Evolutionary conservation across 768 basidiomycete species (phyloP), one percentile per base, ranked within the genome.

Genomic region (Gyrodon lividus): DNA sequence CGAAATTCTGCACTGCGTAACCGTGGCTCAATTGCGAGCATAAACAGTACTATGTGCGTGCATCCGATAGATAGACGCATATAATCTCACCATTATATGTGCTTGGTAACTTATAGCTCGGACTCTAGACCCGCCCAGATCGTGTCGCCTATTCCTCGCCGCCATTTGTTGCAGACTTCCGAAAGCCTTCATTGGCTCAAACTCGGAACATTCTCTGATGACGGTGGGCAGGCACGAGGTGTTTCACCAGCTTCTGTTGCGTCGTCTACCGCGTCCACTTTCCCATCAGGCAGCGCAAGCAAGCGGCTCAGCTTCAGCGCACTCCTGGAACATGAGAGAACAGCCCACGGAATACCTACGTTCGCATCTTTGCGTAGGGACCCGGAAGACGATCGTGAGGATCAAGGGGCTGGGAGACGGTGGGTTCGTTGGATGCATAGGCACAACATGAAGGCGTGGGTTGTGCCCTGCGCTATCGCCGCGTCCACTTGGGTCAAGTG

Each of bases 381-480:
- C 17, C 59, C 55, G 28, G 50, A 50, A 10, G 65, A 60, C 16
- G 48, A 49, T 8, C 48, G 50, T 3, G 57, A 54, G 31, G 70
- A 72, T 43, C 58, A 56, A 4, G 72, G 77, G 28, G 76, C 82
- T 68, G 86, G 76, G 10, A 74, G 78, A 55, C 64, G 84, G 38
- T 89, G 84, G 84, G 73, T 89, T 34, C 76, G 84, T 38, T 92
- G 87, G 88, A 88, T 92, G 86, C 86, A 89, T 55, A 84, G 77
- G 56, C 74, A 79, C 30, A 78, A 76, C 16, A 64, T 88, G 64
- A 83, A 77, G 58, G 61, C 65, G 2, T 86, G 79, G 79, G 76
- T 87, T 6, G 64, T 87, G 1, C 84, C 86, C 3, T 67, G 70
- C 39, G 72, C 77, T 8, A 65, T 91, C n/a, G 70, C 77, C 0